Evolutionary conservation across 805 yeast genomes (phyloP).

Genomic region (Saccharomycopsis selenospora): DNA sequence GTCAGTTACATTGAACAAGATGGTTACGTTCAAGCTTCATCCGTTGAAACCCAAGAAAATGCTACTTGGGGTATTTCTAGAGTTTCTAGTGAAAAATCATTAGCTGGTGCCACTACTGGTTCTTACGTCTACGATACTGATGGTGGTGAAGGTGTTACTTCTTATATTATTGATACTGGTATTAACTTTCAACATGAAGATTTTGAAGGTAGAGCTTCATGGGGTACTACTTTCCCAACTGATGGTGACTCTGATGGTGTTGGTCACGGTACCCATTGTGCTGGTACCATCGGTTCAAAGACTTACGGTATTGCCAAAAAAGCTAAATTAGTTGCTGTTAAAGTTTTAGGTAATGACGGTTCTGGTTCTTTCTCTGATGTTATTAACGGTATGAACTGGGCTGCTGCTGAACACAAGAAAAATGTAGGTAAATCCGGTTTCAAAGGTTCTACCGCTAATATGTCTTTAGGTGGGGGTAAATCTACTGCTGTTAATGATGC

Average conservation of each 20-base stretch:
- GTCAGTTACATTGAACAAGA: slow-evolving; percentile 62
- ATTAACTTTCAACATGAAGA: slow-evolving; percentile 46
- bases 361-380: slow-evolving; percentile 62
- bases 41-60: slow-evolving; percentile 40
- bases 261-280: slow-evolving; percentile 64
- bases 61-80: slow-evolving; percentile 76
- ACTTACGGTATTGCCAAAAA: slow-evolving; percentile 56
- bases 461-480: slow-evolving; percentile 56
- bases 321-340: slow-evolving; percentile 51
- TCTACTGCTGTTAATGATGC: slow-evolving; percentile 51
- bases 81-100: slow-evolving; percentile 54
- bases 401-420: slow-evolving; percentile 49
- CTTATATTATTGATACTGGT: slow-evolving; percentile 52
- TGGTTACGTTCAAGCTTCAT: slow-evolving; percentile 40
- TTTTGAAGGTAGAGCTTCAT: slow-evolving; percentile 51
- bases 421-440: slow-evolving; percentile 43
- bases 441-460: slow-evolving; percentile 56
- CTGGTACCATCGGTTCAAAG: slow-evolving; percentile 55
- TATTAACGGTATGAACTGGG: slow-evolving; percentile 76
- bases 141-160: slow-evolving; percentile 55
- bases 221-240: slow-evolving; percentile 50
- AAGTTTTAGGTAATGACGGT: slow-evolving; percentile 52
- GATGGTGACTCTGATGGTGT: slow-evolving; percentile 45
- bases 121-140: slow-evolving; percentile 49
- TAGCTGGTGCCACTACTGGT: slow-evolving; percentile 44